Evolutionary conservation across 345 rosid species (phyloP), one percentile per base, ranked within the genome.

Genomic region (Citrus medica): DNA sequence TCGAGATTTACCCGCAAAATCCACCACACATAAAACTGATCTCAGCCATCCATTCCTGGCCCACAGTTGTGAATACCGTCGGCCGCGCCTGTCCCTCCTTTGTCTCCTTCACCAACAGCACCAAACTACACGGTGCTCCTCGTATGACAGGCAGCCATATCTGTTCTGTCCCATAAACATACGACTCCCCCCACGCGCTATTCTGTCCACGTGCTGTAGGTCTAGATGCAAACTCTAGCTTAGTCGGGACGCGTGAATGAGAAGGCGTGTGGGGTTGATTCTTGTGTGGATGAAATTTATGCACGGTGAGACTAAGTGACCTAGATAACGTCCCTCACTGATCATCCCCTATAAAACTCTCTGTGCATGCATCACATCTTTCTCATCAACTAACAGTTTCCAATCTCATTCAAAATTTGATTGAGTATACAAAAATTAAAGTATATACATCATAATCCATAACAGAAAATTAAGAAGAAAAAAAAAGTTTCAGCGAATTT

Each of bases 21-120:
- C 35, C 25, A 69, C 10, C 61, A 63, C 7, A 30, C 68, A 28
- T 4, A 42, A 3, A 33, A 28, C 63, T 14, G 33, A 82, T 87
- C 81, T 58, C 37, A 27, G 22, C 90, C 85, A 83, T 84, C 67
- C 58, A 66, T n/a, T 24, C 76, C 75, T 21, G 82, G 79, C 73
- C 89, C 91, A 76, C 78, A 70, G 65, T 51, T 25, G 78, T 84
- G 80, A 84, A 80, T 76, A 46, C 72, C 80, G 9, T 74, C 32
- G 85, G 81, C 75, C 71, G 68, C 79, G 76, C 19, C 38, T 90
- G 92, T 90, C 87, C 78, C 87, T 22, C n/a, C 80, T 5, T 35
- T 88, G 94, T 84, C 85, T 80, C 89, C 88, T 73, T 56, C 35
- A 12, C 22, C 1, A 0, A n/a, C 19, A n/a, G 71, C 87, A 84